Evolutionary conservation across 202 grass and related monocot genomes (phyloP).

Genomic region (Zizania palustris): DNA sequence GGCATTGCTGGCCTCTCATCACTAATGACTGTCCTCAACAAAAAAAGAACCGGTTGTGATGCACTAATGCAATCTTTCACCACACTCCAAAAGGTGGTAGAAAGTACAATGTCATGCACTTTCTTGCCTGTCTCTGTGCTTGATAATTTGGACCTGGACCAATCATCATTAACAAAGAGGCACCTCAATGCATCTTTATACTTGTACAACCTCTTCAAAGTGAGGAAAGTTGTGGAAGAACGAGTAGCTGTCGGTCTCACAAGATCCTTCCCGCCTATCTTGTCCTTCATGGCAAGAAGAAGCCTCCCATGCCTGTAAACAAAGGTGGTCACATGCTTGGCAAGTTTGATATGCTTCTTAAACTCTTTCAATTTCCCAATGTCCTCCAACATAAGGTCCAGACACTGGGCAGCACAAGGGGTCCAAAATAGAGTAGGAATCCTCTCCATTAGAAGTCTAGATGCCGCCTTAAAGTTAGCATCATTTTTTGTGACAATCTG

Average conservation of each 20-base stretch:
- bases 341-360: slow-evolving; percentile 41
- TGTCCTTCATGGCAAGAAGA: slow-evolving; percentile 42
- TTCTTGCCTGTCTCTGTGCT: slow-evolving; percentile 25
- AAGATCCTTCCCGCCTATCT: slow-evolving; percentile 16
- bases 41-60: slow-evolving; percentile 16
- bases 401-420: too few relatives aligned
- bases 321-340: slow-evolving; percentile 51
- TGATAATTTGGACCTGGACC: slow-evolving; percentile 40
- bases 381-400: too few relatives aligned
- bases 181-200: slow-evolving; percentile 43
- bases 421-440: too few relatives aligned
- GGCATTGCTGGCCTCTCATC: slow-evolving; percentile 23
- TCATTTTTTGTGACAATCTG: too few relatives aligned
- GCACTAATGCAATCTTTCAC: slow-evolving; percentile 29
- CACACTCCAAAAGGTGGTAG: slow-evolving; percentile 37
- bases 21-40: slow-evolving; percentile 21
- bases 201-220: slow-evolving; percentile 47
- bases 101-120: slow-evolving; percentile 34
- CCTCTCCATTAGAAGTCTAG: too few relatives aligned
- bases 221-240: slow-evolving; percentile 46
- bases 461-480: too few relatives aligned
- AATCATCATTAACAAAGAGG: slow-evolving; percentile 40
- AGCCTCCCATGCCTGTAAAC: slow-evolving; percentile 47
- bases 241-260: slow-evolving; percentile 29
- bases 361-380: neutral